phyloP scores from a whole-genome alignment of 768 basidiomycete genomes.

The Lentinus tigrinus region DNA sequence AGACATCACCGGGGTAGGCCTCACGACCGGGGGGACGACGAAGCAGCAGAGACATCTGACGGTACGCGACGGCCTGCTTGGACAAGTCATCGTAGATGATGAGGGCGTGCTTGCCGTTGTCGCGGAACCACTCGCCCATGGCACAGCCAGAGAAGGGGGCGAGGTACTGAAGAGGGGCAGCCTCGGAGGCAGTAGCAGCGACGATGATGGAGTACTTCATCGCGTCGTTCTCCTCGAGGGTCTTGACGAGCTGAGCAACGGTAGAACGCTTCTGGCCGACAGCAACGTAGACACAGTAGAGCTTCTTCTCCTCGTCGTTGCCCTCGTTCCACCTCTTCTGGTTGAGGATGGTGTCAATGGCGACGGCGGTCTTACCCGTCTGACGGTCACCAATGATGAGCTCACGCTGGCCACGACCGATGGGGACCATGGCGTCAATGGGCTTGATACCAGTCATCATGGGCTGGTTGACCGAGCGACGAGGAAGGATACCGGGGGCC shows the following conservation, averaged over 20 bases:
- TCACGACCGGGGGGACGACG: constrained; percentile 99
- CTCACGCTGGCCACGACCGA: constrained; percentile 99
- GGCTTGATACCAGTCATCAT: constrained; percentile 99
- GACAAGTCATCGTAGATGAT: constrained; percentile 99
- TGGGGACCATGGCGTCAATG: constrained; percentile 99
- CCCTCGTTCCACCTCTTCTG: constrained; percentile 99
- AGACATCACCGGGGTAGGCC: constrained; percentile 99
- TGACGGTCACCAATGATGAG: constrained; percentile 99
- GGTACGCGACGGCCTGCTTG: constrained; percentile 99
- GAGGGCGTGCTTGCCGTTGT: constrained; percentile 99
- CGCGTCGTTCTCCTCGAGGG: constrained; percentile 99
- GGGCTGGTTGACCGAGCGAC: constrained; percentile 99
- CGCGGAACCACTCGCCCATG: constrained; percentile 99
- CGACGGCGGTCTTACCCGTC: constrained; percentile 99
- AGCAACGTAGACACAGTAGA: constrained; percentile 99
- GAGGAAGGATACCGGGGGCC: constrained; percentile 98
- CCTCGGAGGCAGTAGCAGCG: constrained; percentile 98
- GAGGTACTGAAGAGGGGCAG: constrained; percentile 98
- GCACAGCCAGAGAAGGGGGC: constrained; percentile 99
- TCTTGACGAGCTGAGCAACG: constrained; percentile 98
- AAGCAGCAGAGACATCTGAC: constrained; percentile 99
- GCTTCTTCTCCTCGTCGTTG: constrained; percentile 93
- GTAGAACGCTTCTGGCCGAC: constrained; percentile 99
- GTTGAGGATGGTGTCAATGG: constrained; percentile 99
- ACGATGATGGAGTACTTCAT: constrained; percentile 99